phyloP scores from a whole-genome alignment of 139 green algal genomes.

The Dunaliella primolecta region DNA sequence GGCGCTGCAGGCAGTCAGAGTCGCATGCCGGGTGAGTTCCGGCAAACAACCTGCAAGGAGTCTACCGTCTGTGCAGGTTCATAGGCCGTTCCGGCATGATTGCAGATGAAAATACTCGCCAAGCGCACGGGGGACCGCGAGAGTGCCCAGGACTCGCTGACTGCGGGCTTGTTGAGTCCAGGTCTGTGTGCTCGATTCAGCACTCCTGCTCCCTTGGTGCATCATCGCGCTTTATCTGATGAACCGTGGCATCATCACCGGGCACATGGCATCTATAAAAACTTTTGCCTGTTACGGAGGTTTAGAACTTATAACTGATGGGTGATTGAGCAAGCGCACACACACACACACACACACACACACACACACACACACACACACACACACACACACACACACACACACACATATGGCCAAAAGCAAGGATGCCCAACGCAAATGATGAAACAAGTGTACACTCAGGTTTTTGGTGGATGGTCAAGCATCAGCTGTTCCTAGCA shows the following conservation, averaged over 20 bases:
- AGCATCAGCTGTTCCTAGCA: no score
- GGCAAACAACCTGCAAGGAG: not conserved
- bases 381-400: not conserved
- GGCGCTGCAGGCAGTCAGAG: not conserved
- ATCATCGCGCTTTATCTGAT: not conserved
- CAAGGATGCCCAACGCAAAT: no score
- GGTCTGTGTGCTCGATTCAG: not conserved
- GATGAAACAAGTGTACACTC: no score
- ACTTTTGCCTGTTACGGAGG: not conserved
- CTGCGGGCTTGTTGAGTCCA: not conserved
- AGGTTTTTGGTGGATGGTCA: no score
- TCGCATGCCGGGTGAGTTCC: not conserved
- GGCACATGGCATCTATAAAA: not conserved
- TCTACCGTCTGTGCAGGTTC: no score
- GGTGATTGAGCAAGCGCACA: not conserved
- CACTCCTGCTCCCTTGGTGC: no score
- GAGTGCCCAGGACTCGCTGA: no score
- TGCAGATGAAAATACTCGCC: not conserved
- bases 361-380: not conserved
- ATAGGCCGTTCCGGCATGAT: no score
- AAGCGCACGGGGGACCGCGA: no score
- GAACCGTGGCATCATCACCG: not conserved
- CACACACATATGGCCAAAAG: not conserved
- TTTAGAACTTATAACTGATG: not conserved
- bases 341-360: not conserved